Conservation (phyloP, 345 rosid species). For the Linum lewisii region DNA sequence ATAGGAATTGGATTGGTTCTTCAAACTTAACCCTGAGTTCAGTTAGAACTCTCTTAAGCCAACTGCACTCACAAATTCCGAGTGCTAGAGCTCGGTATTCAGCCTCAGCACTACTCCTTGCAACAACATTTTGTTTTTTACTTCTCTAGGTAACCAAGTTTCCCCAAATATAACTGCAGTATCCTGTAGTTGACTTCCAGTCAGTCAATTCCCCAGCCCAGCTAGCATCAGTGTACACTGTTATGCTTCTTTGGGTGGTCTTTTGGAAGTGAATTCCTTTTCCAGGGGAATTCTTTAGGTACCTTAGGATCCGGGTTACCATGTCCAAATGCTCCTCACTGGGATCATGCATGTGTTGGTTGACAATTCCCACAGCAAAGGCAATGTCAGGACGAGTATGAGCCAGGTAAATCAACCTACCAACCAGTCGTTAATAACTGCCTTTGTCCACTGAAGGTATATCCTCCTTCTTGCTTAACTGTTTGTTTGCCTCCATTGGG, state of each 20-base stretch:
- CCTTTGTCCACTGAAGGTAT: too few relatives aligned
- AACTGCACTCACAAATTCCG: background rate
- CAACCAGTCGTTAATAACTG: too few relatives aligned
- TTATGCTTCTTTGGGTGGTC: too few relatives aligned
- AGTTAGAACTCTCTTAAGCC: background rate
- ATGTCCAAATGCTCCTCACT: too few relatives aligned
- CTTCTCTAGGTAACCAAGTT: slow-evolving; percentile 1
- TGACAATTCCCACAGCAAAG: too few relatives aligned
- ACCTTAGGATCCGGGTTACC: too few relatives aligned
- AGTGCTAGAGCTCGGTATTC: background rate
- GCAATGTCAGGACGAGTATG: too few relatives aligned
- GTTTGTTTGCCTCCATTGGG: too few relatives aligned
- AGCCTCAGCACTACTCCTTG: background rate
- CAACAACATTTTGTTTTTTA: background rate
- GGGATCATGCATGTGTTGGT: too few relatives aligned
- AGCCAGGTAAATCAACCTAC: too few relatives aligned
- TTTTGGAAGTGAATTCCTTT: background rate
- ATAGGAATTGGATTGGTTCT: background rate
- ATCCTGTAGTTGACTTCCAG: background rate
- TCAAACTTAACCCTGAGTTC: background rate
- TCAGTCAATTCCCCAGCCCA: background rate
- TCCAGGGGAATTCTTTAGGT: background rate
- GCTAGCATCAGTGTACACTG: background rate
- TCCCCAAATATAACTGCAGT: background rate
- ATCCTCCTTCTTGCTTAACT: too few relatives aligned